These are phyloP conservation scores for Medicago arabica DNA, from an alignment of 306 rosid species.

Conservation along the genomic window DNA sequence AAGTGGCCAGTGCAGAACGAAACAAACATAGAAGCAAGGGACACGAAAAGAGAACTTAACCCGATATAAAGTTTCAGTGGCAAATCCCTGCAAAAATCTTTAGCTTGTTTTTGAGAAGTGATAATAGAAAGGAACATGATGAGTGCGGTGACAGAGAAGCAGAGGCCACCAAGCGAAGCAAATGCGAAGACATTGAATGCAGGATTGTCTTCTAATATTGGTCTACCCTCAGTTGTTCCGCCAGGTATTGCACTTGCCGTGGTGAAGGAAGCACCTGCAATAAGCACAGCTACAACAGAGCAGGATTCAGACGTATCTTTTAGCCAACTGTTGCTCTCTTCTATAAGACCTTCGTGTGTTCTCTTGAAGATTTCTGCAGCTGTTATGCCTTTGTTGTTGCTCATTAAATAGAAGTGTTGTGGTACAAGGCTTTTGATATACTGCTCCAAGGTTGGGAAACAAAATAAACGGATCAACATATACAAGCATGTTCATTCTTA, in stretches of 20 bases:
- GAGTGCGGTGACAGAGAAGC: neutral
- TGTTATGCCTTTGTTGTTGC: neutral
- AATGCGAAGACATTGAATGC: neutral
- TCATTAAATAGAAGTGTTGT: slow-evolving; percentile 5
- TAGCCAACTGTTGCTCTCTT: neutral
- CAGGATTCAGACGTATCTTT: neutral
- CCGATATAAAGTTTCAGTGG: slow-evolving; percentile 61
- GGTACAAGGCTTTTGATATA: slow-evolving; percentile 45
- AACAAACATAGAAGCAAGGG: slow-evolving; percentile 56
- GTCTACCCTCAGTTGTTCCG: neutral
- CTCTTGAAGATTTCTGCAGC: neutral
- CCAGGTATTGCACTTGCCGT: neutral
- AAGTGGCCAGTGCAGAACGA: slow-evolving; percentile 62
- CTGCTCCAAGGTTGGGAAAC: slow-evolving; percentile 11
- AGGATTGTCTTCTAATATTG: neutral
- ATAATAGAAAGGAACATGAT: neutral
- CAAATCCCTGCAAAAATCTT: neutral
- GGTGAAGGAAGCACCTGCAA: neutral
- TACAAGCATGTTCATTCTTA: neutral
- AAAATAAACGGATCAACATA: neutral
- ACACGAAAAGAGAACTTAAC: slow-evolving; percentile 56
- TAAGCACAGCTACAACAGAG: neutral
- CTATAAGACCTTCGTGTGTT: neutral
- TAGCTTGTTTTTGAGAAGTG: neutral
- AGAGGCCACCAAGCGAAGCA: neutral